Evolutionary conservation across 306 rosid species (phyloP).

Genomic region (Delonix regia): DNA sequence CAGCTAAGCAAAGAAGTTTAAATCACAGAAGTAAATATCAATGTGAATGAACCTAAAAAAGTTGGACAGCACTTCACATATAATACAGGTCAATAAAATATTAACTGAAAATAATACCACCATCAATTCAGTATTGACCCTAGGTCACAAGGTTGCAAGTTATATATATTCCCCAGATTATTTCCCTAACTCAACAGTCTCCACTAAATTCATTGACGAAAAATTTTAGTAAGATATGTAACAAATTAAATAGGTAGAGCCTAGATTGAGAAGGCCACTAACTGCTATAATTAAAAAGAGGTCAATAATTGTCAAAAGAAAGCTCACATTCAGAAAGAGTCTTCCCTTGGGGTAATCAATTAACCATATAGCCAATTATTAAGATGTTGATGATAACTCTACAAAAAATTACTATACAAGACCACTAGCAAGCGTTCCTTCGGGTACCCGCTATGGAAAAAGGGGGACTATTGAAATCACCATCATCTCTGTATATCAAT

Average conservation of each 20-base stretch:
- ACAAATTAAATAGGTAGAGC: neutral
- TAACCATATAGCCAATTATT: neutral
- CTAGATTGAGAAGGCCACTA: neutral
- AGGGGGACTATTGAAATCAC: neutral
- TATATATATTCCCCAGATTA: neutral
- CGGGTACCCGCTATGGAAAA: neutral
- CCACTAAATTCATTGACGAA: neutral
- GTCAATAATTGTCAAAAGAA: neutral
- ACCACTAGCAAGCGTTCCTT: neutral
- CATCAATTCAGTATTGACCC: neutral
- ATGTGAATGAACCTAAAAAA: neutral
- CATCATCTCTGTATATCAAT: neutral
- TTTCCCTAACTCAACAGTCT: neutral
- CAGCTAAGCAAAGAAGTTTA: neutral
- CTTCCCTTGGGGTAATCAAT: neutral
- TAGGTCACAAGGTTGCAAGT: neutral
- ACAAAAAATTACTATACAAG: neutral
- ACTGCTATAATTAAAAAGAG: neutral
- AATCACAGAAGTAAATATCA: neutral
- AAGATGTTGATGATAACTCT: neutral
- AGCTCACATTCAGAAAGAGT: neutral
- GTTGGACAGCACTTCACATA: neutral
- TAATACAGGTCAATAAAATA: neutral
- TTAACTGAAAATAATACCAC: neutral
- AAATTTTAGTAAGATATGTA: neutral